phyloP scores from a whole-genome alignment of 163 green algal genomes.

The Volvox carteri region DNA sequence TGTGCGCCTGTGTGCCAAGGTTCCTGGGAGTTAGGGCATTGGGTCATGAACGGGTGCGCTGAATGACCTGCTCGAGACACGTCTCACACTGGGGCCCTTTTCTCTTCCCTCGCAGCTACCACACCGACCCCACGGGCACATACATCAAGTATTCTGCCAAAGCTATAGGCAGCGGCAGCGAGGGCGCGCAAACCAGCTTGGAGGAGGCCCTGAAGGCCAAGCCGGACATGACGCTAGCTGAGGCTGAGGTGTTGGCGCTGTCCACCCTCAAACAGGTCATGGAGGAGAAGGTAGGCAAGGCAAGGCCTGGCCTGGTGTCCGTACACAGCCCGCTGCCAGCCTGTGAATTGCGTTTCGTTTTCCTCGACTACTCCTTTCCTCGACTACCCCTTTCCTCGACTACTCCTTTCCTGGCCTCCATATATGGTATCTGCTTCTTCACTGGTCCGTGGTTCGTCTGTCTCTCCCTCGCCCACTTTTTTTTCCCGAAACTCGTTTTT shows the following conservation, averaged over 20 bases:
- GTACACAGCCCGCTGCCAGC: neutral
- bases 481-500: too few species aligned
- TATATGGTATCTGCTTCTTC: too few species aligned
- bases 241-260: conserved; percentile 96
- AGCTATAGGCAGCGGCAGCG: conserved; percentile 95
- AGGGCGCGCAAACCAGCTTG: conserved; percentile 75
- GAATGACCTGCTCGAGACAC: too few species aligned
- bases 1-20: too few species aligned
- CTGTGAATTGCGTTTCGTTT: too few species aligned
- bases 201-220: conserved; percentile 84
- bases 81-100: neutral
- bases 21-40: too few species aligned
- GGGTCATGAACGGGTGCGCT: too few species aligned
- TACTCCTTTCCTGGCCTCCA: too few species aligned
- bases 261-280: conserved; percentile 99
- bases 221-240: conserved; percentile 92
- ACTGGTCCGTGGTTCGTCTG: too few species aligned
- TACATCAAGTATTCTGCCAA: conserved; percentile 95
- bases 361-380: too few species aligned
- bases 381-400: too few species aligned
- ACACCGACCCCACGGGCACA: conserved; percentile 97
- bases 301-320: neutral
- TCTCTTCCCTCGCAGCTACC: conserved; percentile 78
- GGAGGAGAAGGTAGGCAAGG: conserved; percentile 95
- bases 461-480: too few species aligned